Base-by-base conservation (phyloP, 164 flowering plant genomes). In the Nymphaea colorata region DNA sequence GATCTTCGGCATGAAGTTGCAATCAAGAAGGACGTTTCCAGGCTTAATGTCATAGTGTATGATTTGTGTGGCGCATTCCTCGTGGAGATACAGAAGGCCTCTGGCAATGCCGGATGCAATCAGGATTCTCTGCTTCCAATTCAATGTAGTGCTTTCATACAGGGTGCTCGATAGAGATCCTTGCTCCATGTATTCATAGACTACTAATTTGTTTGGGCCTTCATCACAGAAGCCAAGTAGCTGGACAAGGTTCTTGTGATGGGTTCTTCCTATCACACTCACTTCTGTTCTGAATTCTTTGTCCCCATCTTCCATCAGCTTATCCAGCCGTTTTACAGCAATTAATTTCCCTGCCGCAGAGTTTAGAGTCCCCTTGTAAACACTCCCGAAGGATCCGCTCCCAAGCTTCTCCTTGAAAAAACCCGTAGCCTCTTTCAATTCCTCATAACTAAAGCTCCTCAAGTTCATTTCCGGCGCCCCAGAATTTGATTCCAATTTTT, bases 21-120 rank as follows among this genome's bases (percentile, higher is more conserved):
- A 72, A 51, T 76, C 74, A 12, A 75, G 59, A 16, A 71, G 72
- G 60, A 75, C 65, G 43, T 75, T 75, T 42, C 71, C 69, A 41
- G 74, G 77, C 66, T 75, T 75, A 41, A 75, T 41, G 10, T 75
- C 77, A 7, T 72, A 71, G 63, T 75, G 77, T n/a, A 71, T 71
- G 68, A 75, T 69, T 8, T 71, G 74, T 14, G 36, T 68, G 70
- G 61, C 36, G 61, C 77, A 75, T n/a, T 71, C 75, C 16, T 75
- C 74, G 10, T 75, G 77, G 4, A 75, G 25, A 61, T 71, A 75
- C n/a, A 44, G 18, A 4, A 76, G 44, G 41, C 78, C 75, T 64
- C 75, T 61, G 42, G 73, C 70, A 4, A 72, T 69, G 11, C 78
- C 73, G 3, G 60, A 14, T 6, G 64, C 75, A 42, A 72, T 76